Conservation (phyloP, 1,284 basidiomycete species). For the Leccinum pachyderme region DNA sequence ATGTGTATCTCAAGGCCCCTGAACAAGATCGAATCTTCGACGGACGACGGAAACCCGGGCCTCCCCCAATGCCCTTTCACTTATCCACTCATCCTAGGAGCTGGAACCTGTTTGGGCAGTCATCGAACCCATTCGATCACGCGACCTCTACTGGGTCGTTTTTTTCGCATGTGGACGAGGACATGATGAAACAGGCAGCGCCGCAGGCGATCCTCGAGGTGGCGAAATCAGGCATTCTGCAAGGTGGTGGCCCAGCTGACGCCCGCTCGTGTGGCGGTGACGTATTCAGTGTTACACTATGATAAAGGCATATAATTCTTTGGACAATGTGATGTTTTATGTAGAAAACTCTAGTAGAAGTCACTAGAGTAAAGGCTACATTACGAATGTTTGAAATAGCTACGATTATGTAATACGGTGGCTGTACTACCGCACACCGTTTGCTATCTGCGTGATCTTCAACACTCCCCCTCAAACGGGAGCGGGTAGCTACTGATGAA, state of each 20-base stretch:
- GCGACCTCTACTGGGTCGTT: constrained; percentile 67
- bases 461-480: too few species aligned
- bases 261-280: constrained; percentile 59
- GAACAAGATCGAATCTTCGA: constrained; percentile 51
- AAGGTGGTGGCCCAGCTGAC: constrained; percentile 38
- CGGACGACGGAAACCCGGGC: constrained; percentile 40
- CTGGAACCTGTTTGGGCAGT: constrained; percentile 58
- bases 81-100: constrained; percentile 39
- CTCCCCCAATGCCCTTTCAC: background rate
- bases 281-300: constrained; percentile 63
- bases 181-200: constrained; percentile 41
- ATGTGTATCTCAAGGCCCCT: constrained; percentile 66
- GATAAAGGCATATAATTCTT: constrained; percentile 72
- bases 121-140: constrained; percentile 54
- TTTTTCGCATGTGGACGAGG: constrained; percentile 55
- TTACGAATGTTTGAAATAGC: too few species aligned
- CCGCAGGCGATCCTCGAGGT: constrained; percentile 49
- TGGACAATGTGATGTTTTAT: constrained; percentile 70
- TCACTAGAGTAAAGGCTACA: too few species aligned
- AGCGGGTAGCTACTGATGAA: too few species aligned
- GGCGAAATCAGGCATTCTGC: constrained; percentile 18
- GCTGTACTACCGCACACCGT: too few species aligned
- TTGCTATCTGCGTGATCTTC: too few species aligned
- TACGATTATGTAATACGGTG: too few species aligned
- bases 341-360: too few species aligned